Conservation (phyloP, 164 flowering plant genomes). For the Paratinospora sagittata region DNA sequence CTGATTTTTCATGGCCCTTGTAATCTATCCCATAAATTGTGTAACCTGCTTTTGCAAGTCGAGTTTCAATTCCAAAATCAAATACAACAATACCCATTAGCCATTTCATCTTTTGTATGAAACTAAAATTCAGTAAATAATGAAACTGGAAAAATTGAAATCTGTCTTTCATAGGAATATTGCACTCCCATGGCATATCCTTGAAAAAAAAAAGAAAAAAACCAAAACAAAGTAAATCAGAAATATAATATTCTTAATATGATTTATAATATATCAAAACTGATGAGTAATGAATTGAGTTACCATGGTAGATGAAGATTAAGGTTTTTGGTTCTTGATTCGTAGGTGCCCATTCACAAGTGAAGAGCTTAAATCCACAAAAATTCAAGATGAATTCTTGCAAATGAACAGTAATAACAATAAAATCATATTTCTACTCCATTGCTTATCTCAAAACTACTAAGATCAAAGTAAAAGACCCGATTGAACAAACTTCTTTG, state of each 20-base stretch:
- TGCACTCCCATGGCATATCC: slow-evolving; percentile 91
- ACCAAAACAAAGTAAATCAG: neutral
- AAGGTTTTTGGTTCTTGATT: slow-evolving; percentile 54
- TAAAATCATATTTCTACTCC: too few species aligned
- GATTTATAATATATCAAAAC: neutral
- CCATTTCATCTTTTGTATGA: neutral
- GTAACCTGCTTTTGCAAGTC: slow-evolving; percentile 70
- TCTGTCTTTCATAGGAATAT: slow-evolving; percentile 70
- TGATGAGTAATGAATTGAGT: slow-evolving; percentile 2
- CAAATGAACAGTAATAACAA: neutral
- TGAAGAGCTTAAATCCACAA: slow-evolving; percentile 49
- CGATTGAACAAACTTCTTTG: slow-evolving; percentile 29
- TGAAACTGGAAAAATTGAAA: neutral
- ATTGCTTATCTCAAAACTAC: neutral
- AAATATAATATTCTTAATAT: neutral
- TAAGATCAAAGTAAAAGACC: neutral
- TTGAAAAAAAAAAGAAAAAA: neutral
- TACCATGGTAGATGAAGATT: slow-evolving; percentile 61
- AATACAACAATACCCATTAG: too few species aligned
- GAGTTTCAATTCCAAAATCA: slow-evolving; percentile 49
- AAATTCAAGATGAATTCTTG: slow-evolving; percentile 46
- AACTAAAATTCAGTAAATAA: neutral
- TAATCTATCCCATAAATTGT: slow-evolving; percentile 79
- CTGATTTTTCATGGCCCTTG: slow-evolving; percentile 87
- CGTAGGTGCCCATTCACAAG: slow-evolving; percentile 68